Evolutionary conservation across 495 filamentous ascomycete genomes (phyloP), one percentile per base, ranked within the genome.

Genomic region (Diplogelasinospora grovesii): DNA sequence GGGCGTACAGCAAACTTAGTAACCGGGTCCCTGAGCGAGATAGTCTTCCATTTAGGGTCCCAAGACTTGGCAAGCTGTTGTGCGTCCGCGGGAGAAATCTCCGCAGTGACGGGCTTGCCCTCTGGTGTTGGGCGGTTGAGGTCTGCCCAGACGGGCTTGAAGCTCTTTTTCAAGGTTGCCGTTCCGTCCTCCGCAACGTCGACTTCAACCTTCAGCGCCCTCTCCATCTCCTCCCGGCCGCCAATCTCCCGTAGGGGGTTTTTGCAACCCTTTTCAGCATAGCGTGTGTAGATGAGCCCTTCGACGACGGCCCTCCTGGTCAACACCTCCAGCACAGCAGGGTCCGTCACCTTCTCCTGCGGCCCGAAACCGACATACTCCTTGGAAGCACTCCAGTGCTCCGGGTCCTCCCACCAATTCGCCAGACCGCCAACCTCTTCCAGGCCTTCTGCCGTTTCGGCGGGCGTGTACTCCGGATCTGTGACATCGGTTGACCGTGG

Each of bases 1-100:
- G 8, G 20, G 43, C 47, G 24, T 43, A 77, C 83, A 60, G 69
- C 89, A 64, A 90, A 89, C 54, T 85, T 87, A 48, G 85, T 52
- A 7, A 60, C 56, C 3, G 69, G 68, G 42, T 87, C 73, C 10
- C 58, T 56, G 27, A 93, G 47, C 6, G 76, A 60, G 4, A 81
- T 61, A 14, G 62, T 33, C 43, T 70, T 68, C 79, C 78, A 84
- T 39, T 50, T 55, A 1, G 54, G 42, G 39, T 64, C 60, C 70
- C 69, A 73, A 3, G 42, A 28, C 44, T 57, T 40, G n/a, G 47
- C 39, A 23, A 61, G 50, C 45, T 43, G 38, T 38, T 36, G 24
- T 2, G 64, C 59, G 22, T 60, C 47, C 13, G 60, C 50, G 5
- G 46, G 22, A 11, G 56, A 45, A 18, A 55, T 24, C 14, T 11